Evolutionary conservation across 2,329 filamentous ascomycete genomes (phyloP).

Genomic region (Volutella citrinella): DNA sequence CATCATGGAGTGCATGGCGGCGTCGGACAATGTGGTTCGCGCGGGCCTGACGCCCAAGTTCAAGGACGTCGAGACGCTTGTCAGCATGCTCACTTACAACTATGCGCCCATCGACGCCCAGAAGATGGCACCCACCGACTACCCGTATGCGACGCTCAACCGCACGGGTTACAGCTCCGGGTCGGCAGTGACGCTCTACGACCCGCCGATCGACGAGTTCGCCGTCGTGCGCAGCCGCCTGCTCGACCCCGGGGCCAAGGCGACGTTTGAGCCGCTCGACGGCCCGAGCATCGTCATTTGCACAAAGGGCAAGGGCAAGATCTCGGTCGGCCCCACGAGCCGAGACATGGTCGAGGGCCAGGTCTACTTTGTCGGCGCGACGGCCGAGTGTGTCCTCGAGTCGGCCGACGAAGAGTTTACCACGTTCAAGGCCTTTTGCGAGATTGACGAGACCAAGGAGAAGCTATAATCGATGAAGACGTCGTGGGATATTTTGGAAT

Average conservation of each 20-base stretch:
- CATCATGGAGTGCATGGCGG: constrained; percentile 98
- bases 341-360: constrained; percentile 71
- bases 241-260: constrained; percentile 70
- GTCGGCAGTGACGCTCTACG: constrained; percentile 74
- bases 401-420: constrained; percentile 69
- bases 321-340: constrained; percentile 79
- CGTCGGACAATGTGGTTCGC: constrained; percentile 97
- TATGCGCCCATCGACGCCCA: constrained; percentile 94
- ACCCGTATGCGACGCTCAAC: constrained; percentile 82
- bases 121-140: constrained; percentile 84
- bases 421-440: constrained; percentile 92
- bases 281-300: constrained; percentile 94
- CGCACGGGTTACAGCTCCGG: constrained; percentile 75
- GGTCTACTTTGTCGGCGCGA: constrained; percentile 84
- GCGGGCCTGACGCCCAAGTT: constrained; percentile 98
- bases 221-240: constrained; percentile 80
- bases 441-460: constrained; percentile 55
- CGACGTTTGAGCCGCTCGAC: constrained; percentile 80
- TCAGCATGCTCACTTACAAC: constrained; percentile 89
- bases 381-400: constrained; percentile 78
- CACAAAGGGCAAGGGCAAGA: constrained; percentile 77
- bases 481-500: too few species aligned
- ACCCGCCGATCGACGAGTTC: constrained; percentile 96
- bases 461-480: constrained; percentile 12
- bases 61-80: constrained; percentile 89